These are phyloP conservation scores for Elongisporangium prolatum DNA, from an alignment of 352 stramenopile genomes.

Conservation along the genomic window DNA sequence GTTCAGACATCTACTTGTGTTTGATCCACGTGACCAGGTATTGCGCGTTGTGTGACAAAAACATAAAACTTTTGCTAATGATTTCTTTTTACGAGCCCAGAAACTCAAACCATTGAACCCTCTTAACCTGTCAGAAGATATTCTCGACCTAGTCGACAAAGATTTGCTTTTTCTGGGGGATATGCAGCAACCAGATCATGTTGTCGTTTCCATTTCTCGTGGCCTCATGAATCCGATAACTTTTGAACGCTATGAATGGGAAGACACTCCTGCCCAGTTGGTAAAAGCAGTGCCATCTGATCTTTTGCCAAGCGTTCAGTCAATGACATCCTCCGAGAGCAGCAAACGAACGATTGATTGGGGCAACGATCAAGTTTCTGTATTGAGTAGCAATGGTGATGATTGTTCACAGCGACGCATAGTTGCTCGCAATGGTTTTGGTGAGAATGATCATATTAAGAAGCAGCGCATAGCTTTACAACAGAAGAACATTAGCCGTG, in stretches of 20 bases:
- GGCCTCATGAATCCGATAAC: constrained; percentile 62
- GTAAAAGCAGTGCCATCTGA: not conserved
- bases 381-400: not conserved
- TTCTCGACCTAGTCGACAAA: constrained; percentile 48
- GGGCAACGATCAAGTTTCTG: constrained; percentile 2
- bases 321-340: constrained; percentile 58
- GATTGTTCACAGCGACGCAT: constrained; percentile 13
- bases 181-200: constrained; percentile 47
- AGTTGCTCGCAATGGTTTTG: not conserved
- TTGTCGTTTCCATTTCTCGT: constrained; percentile 49
- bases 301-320: constrained; percentile 16
- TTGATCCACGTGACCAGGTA: constrained; percentile 69
- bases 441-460: not conserved
- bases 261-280: constrained; percentile 13
- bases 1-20: constrained; percentile 87
- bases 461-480: not conserved
- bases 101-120: constrained; percentile 78
- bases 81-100: constrained; percentile 16
- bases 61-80: not conserved
- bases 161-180: constrained; percentile 67
- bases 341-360: constrained; percentile 15
- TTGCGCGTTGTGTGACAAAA: not conserved
- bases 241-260: constrained; percentile 72
- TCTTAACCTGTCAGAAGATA: constrained; percentile 46
- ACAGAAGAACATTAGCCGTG: not conserved